phyloP scores from a whole-genome alignment of 805 yeast species.

The Metschnikowia vanudenii region DNA sequence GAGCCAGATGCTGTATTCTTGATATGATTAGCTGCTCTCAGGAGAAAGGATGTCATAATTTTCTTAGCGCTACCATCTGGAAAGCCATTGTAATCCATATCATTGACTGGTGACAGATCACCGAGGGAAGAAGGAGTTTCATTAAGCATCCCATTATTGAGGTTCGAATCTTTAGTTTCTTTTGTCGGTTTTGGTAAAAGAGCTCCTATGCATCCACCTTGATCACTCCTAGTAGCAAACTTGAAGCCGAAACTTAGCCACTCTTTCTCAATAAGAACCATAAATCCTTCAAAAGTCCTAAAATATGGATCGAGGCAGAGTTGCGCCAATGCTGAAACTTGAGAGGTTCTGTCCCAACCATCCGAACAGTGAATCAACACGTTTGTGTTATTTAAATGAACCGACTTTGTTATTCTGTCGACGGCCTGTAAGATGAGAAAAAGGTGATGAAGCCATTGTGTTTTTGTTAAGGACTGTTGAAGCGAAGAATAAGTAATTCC shows the following conservation, averaged over 20 bases:
- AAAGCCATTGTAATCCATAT: background rate
- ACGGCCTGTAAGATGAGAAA: slow-evolving; percentile 69
- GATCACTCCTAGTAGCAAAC: slow-evolving; percentile 81
- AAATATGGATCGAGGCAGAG: slow-evolving; percentile 87
- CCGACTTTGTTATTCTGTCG: slow-evolving; percentile 74
- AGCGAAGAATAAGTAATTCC: slow-evolving; percentile 22
- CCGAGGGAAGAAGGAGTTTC: background rate
- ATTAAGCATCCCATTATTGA: background rate
- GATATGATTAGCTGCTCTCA: slow-evolving; percentile 40
- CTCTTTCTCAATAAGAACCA: slow-evolving; percentile 83
- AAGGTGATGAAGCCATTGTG: slow-evolving; percentile 78
- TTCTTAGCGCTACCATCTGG: slow-evolving; percentile 20
- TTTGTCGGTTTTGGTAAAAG: slow-evolving; percentile 23
- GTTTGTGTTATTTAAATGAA: slow-evolving; percentile 79
- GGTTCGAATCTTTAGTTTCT: slow-evolving; percentile 9
- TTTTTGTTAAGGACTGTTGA: slow-evolving; percentile 56
- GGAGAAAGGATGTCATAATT: slow-evolving; percentile 36
- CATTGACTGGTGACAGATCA: background rate
- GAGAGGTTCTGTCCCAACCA: slow-evolving; percentile 98
- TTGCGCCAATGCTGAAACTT: slow-evolving; percentile 78
- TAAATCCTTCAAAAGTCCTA: slow-evolving; percentile 85
- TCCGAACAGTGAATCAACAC: slow-evolving; percentile 91
- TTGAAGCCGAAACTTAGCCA: slow-evolving; percentile 95
- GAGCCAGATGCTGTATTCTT: slow-evolving; percentile 37
- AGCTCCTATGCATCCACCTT: slow-evolving; percentile 53